Evolutionary conservation across 306 rosid genomes (phyloP).

Genomic region (Leucaena leucocephala): DNA sequence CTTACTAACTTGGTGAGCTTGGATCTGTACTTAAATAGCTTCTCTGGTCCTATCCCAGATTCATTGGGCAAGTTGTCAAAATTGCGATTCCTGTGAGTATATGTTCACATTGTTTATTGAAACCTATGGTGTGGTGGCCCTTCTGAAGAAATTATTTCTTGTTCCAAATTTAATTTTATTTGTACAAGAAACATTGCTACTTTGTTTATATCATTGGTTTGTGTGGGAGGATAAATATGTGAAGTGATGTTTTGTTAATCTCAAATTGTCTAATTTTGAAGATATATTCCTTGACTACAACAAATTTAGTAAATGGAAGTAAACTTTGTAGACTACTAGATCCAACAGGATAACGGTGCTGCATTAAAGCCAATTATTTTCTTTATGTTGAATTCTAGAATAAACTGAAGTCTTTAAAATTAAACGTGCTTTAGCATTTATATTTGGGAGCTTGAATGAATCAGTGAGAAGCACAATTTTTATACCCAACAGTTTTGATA

Average conservation of each 20-base stretch:
- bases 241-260: neutral
- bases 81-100: conserved; percentile 90
- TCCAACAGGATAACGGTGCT: neutral
- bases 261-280: neutral
- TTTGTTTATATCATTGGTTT: conserved; percentile 18
- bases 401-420: neutral
- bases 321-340: neutral
- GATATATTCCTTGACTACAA: neutral
- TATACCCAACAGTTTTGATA: neutral
- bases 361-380: neutral
- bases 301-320: neutral
- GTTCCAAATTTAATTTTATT: neutral
- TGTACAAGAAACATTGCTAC: conserved; percentile 11
- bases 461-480: neutral
- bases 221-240: conserved; percentile 3
- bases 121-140: neutral
- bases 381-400: neutral
- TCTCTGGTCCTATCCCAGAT: conserved; percentile 87
- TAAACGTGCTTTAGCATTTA: conserved; percentile 5
- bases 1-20: conserved; percentile 99
- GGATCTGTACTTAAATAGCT: conserved; percentile 87
- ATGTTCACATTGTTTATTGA: conserved; percentile 10
- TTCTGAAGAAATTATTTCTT: neutral
- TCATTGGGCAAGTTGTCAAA: conserved; percentile 91
- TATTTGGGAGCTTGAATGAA: neutral